Evolutionary conservation across 805 yeast genomes (phyloP), one percentile per base, ranked within the genome.

Genomic region (Pichia eremophila): DNA sequence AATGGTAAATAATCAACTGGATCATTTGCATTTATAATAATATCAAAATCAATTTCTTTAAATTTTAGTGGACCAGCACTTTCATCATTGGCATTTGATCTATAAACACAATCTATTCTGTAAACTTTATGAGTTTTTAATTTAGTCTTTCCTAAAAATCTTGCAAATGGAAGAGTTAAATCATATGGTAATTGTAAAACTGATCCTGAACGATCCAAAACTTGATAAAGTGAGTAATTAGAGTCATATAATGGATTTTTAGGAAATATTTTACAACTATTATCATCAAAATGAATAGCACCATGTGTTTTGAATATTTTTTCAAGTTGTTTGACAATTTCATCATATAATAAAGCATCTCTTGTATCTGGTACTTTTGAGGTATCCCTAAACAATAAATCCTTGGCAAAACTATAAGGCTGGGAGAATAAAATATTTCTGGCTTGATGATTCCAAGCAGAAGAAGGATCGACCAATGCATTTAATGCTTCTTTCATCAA

Each of bases 361-460:
- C 71, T 66, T 12, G 58, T 52, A 12, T 56, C 52, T 18, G 65
- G 60, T 4, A 44, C 39, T 44, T 60, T 58, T 8, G 52, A 52
- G n/a, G 37, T 41, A 42, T 72, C 72, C 49, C 90, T 98, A 63
- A 85, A 93, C 51, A 93, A 69, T 14, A 88, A 76, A 62, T 88
- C 96, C 54, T 83, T 81, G 0, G 95, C 95, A 50, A 85, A 72
- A 63, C 83, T 82, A 57, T 88, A 83, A 0, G 96, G 89, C 56
- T 87, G 95, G 15, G 85, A 73, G 63, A 93, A 93, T 35, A 93
- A 67, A 0, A 93, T 84, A 46, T 83, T 85, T 58, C 96, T 75
- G 0, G 93, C 96, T 62, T 89, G 95, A 53, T 81, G 86, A 54
- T 90, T 93, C 95, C 96, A 89, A 1, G 95, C 90, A 0, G 96